Conservation (phyloP, 176 grass and related monocot genomes). For the Avena insularis region DNA sequence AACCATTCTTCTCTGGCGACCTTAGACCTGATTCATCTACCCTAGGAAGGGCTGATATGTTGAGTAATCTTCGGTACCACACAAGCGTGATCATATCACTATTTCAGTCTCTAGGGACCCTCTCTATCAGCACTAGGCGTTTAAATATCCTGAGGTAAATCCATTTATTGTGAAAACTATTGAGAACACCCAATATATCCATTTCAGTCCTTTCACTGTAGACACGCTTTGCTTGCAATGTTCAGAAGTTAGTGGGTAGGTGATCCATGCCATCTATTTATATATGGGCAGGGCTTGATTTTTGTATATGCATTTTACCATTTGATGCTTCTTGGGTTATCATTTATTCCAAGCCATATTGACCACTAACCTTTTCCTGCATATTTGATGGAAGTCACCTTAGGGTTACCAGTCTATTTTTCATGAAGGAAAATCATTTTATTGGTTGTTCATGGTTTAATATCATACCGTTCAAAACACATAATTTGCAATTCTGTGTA, state of each 20-base stretch:
- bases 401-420: neutral
- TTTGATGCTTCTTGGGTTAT: neutral
- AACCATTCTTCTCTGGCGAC: conserved; percentile 94
- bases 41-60: conserved; percentile 95
- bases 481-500: neutral
- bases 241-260: conserved; percentile 9
- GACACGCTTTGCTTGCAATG: conserved; percentile 1
- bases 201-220: conserved; percentile 13
- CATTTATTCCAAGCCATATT: conserved; percentile 6
- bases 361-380: neutral
- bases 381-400: conserved; percentile 22
- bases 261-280: conserved; percentile 12
- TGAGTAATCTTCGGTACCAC: conserved; percentile 98
- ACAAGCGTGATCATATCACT: conserved; percentile 98
- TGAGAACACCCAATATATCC: neutral
- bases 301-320: conserved; percentile 25
- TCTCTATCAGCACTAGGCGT: conserved; percentile 90
- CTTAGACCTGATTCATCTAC: conserved; percentile 96
- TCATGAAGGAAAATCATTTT: conserved; percentile 25
- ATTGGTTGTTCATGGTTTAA: conserved; percentile 10
- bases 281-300: neutral
- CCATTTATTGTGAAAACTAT: conserved; percentile 27
- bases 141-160: conserved; percentile 93
- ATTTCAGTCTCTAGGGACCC: conserved; percentile 91
- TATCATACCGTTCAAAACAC: conserved; percentile 24